Conservation (phyloP, 73 alveolate species). For the Tetrahymena elliotti region DNA sequence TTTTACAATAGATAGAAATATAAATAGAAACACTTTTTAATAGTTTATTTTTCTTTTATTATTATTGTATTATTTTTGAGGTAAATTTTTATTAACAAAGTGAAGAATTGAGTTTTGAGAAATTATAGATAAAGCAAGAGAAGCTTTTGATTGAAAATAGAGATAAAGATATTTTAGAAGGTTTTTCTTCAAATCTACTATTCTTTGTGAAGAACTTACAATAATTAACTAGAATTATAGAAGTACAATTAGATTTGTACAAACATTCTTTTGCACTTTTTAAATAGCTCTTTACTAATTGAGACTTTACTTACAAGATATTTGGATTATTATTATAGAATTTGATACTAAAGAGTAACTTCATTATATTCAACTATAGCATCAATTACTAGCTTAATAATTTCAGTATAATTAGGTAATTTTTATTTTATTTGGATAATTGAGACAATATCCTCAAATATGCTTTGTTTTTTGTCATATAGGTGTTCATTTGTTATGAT, state of each 20-base stretch:
- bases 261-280: not conserved
- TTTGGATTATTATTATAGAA: not conserved
- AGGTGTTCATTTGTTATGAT: not conserved
- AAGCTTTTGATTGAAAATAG: not conserved
- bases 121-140: not conserved
- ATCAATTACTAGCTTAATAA: not conserved
- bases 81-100: not conserved
- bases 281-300: not conserved
- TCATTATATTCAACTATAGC: not conserved
- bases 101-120: no score
- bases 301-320: not conserved
- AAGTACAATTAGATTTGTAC: not conserved
- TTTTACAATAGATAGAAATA: not conserved
- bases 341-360: not conserved
- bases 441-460: not conserved
- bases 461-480: not conserved
- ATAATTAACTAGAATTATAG: not conserved
- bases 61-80: no score
- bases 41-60: not conserved
- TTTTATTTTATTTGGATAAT: no score
- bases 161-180: not conserved
- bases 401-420: not conserved
- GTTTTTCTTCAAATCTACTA: not conserved
- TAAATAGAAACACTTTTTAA: not conserved
- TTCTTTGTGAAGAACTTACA: not conserved